These are phyloP conservation scores for Penicillium sp. DNA, from an alignment of 2,329 filamentous ascomycete species.

Conservation along the genomic window DNA sequence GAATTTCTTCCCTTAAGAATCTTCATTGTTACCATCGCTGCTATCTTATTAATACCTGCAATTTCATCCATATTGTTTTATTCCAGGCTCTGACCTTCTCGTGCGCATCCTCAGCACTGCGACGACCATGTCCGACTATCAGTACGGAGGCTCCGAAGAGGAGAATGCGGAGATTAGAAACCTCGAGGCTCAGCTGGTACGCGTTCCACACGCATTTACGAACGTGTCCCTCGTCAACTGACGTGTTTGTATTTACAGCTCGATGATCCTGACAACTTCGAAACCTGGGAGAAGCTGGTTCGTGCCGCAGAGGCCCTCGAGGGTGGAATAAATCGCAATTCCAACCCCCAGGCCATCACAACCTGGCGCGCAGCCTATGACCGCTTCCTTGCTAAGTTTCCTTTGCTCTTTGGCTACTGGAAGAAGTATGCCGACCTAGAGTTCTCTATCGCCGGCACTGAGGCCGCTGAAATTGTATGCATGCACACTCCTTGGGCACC, in stretches of 20 bases:
- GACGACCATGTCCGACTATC: conserved; percentile 59
- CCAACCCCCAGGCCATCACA: conserved; percentile 83
- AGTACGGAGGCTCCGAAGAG: conserved; percentile 66
- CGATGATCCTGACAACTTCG: conserved; percentile 79
- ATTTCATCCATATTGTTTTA: neutral
- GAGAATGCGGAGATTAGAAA: conserved; percentile 75
- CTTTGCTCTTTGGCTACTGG: conserved; percentile 95
- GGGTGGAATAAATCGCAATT: conserved; percentile 90
- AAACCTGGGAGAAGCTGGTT: conserved; percentile 87
- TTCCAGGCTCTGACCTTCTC: neutral
- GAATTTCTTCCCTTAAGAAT: conserved; percentile 4
- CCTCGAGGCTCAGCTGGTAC: conserved; percentile 67
- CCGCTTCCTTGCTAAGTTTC: conserved; percentile 86
- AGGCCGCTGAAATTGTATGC: conserved; percentile 88
- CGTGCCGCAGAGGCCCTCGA: conserved; percentile 74
- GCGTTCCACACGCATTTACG: conserved; percentile 22
- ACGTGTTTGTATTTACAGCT: conserved; percentile 33
- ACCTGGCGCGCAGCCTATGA: conserved; percentile 83
- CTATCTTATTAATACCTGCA: conserved; percentile 3
- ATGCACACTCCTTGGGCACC: neutral
- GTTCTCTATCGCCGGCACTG: conserved; percentile 91
- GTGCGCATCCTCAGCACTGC: conserved; percentile 7
- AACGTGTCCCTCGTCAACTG: neutral
- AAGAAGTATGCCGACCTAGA: conserved; percentile 98
- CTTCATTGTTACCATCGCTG: conserved; percentile 12